Percentiles rank a stretch among this genome's conserved stretches.
Evolutionary conservation across 768 basidiomycete species (phyloP).

Genomic region (Mycena sanguinolenta): DNA sequence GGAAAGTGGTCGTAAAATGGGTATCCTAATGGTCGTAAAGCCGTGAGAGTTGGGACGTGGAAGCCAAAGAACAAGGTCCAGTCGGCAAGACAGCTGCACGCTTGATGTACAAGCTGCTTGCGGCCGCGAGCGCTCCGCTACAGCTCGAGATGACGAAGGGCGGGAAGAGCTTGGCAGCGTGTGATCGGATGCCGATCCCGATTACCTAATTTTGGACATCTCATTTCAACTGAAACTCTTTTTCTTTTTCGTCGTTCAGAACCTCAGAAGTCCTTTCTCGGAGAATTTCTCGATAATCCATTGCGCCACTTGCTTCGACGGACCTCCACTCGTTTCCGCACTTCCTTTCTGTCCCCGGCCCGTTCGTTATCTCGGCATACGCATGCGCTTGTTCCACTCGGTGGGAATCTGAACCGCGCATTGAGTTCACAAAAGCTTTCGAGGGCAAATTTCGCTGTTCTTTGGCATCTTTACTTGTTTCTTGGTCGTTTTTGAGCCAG

Average conservation of each 20-base stretch:
- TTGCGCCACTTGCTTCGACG: conserved; percentile 17
- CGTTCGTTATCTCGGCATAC: conserved; percentile 29
- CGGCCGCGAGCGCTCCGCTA: not conserved
- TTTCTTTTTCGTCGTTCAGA: not conserved
- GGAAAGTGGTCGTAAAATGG: conserved; percentile 17
- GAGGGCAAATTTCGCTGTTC: not conserved
- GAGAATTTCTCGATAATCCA: not conserved
- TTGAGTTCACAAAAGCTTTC: not conserved
- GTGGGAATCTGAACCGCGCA: conserved; percentile 6
- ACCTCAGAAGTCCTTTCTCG: not conserved
- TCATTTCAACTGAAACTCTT: not conserved
- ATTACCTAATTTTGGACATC: not conserved
- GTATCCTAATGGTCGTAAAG: conserved; percentile 22
- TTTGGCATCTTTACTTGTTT: not conserved
- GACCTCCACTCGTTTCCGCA: conserved; percentile 22
- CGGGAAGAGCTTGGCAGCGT: conserved; percentile 1
- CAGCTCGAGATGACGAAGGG: conserved; percentile 5
- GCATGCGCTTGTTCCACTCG: conserved; percentile 7
- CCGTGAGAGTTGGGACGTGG: not conserved
- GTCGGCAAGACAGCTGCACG: not conserved
- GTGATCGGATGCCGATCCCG: not conserved
- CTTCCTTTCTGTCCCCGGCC: conserved; percentile 24
- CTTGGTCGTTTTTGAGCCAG: not conserved
- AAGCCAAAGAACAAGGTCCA: not conserved
- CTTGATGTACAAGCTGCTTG: conserved; percentile 19